Evolutionary conservation across 495 filamentous ascomycete species (phyloP).

Genomic region (Penicillium daleae): DNA sequence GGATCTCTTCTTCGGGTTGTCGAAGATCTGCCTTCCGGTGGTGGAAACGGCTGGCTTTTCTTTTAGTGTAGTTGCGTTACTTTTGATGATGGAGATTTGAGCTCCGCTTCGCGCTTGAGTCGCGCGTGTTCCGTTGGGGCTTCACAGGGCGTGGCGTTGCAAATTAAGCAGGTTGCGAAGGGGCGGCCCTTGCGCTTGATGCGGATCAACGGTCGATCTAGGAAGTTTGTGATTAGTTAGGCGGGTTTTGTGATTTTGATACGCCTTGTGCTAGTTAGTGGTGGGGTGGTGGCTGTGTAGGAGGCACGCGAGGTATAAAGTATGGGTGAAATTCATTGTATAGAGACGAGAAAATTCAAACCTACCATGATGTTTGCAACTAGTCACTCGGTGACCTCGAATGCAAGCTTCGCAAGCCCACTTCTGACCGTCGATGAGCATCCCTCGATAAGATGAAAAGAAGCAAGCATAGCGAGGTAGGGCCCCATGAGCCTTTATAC

Average conservation of each 20-base stretch:
- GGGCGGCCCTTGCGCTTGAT: slow-evolving; percentile 98
- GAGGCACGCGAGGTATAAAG: neutral
- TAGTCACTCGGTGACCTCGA: slow-evolving; percentile 81
- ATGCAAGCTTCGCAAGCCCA: slow-evolving; percentile 92
- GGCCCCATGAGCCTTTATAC: slow-evolving; percentile 23
- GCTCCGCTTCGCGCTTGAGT: slow-evolving; percentile 90
- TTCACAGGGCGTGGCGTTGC: slow-evolving; percentile 86
- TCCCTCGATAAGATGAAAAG: slow-evolving; percentile 46
- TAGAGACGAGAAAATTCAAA: neutral
- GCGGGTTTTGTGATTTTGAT: neutral
- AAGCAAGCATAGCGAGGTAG: slow-evolving; percentile 9
- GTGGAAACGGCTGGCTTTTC: slow-evolving; percentile 23
- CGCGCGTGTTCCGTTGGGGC: slow-evolving; percentile 88
- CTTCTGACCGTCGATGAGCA: slow-evolving; percentile 89
- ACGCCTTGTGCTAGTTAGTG: neutral
- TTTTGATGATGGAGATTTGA: slow-evolving; percentile 52
- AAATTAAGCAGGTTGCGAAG: slow-evolving; percentile 94
- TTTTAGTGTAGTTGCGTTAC: slow-evolving; percentile 39
- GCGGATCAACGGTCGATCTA: slow-evolving; percentile 88
- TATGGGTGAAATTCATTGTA: too few relatives aligned
- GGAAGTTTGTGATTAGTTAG: slow-evolving; percentile 8
- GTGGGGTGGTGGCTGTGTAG: neutral
- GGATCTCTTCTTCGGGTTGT: slow-evolving; percentile 25
- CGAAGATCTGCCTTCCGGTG: slow-evolving; percentile 29
- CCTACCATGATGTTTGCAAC: slow-evolving; percentile 54